Evolutionary conservation across 176 grass and related monocot species (phyloP), one percentile per base, ranked within the genome.

Genomic region (Bromus sterilis): DNA sequence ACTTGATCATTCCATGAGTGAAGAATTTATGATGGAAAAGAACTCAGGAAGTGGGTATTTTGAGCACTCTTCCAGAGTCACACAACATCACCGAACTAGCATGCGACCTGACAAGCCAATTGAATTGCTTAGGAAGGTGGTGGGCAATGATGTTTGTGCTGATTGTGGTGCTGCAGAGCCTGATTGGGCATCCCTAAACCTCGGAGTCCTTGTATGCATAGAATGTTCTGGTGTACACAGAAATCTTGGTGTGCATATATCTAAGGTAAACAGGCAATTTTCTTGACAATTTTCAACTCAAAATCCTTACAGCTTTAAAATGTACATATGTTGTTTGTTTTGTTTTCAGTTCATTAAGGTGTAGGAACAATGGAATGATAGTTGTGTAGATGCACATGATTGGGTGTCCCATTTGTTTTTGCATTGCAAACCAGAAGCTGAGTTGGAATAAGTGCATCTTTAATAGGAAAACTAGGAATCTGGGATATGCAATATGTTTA

Each of bases 231-330:
- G 93, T 35, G 97, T 99, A 32, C 97, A 96, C 48, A 86, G 97
- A n/a, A 99, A 99, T 87, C 93, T 99, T 78, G 97, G 97, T 51
- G 97, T 99, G 74, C 97, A 99, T 83, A 96, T 99, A 86, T 99
- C 97, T 42, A 99, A 99, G 97, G 97, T 96, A 83, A 86, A 39
- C 43, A 73, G 58, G 24, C 15, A 83, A 33, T 43, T 60, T 37
- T 42, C 1, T 74, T 37, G 36, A 49, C 59, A 83, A 48, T 73
- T 59, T 82, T 46, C 18, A 66, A 21, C 29, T 30, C 72, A 82
- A 59, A 44, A 78, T 77, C 10, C 72, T 65, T 53, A 5, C 7
- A 33, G 68, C 21, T 79, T 23, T 31, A 32, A 26, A 26, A n/a
- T 76, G 20, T 49, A 56, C 29, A 81, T 75, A 16, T 37, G 35